Percentiles rank a stretch among this genome's conserved stretches.
phyloP scores from a whole-genome alignment of 305 asterid genomes.

The Fraxinus sp. region DNA sequence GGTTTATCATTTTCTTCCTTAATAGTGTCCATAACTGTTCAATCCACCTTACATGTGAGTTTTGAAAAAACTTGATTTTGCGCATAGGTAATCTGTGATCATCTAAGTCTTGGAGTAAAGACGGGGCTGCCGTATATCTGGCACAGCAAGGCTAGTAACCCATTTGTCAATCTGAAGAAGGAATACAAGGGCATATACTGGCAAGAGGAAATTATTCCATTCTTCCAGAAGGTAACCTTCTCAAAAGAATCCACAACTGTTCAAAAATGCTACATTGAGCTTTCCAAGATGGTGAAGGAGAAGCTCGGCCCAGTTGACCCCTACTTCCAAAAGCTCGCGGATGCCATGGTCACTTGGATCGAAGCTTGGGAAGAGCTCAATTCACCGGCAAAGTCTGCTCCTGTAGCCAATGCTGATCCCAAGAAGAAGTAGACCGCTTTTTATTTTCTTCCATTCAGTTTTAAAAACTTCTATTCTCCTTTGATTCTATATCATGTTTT shows the following conservation, averaged over 20 bases:
- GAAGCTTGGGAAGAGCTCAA: slow-evolving; percentile 54
- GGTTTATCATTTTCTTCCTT: not conserved
- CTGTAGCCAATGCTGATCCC: slow-evolving; percentile 21
- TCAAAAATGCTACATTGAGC: slow-evolving; percentile 56
- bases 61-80: not conserved
- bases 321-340: slow-evolving; percentile 53
- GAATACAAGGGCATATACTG: slow-evolving; percentile 64
- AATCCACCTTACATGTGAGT: not conserved
- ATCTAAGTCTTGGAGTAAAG: slow-evolving; percentile 55
- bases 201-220: slow-evolving; percentile 62
- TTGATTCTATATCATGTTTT: slow-evolving; percentile 8
- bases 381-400: slow-evolving; percentile 24
- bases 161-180: slow-evolving; percentile 56
- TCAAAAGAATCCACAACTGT: slow-evolving; percentile 49
- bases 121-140: slow-evolving; percentile 61
- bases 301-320: slow-evolving; percentile 46
- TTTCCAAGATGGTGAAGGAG: slow-evolving; percentile 51
- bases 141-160: slow-evolving; percentile 70
- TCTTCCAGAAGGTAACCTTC: slow-evolving; percentile 43
- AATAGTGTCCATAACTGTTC: not conserved
- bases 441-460: not conserved
- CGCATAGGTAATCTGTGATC: slow-evolving; percentile 51
- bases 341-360: slow-evolving; percentile 59
- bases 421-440: slow-evolving; percentile 35
- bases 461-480: not conserved